Percentiles rank a stretch among this genome's conserved stretches.
phyloP scores from a whole-genome alignment of 2,329 filamentous ascomycete genomes.

The Colletotrichum tamarilloi region DNA sequence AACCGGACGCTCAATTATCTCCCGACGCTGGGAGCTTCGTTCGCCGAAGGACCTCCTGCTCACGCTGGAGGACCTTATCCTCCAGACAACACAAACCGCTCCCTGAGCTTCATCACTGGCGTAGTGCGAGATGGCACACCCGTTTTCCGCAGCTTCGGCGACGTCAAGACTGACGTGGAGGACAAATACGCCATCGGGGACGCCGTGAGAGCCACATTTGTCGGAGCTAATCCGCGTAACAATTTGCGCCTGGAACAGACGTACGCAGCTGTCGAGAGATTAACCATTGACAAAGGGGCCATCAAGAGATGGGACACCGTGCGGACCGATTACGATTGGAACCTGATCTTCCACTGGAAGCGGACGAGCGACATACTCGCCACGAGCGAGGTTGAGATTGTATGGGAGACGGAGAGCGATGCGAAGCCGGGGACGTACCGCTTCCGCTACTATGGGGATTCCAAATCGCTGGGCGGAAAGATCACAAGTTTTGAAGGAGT shows the following conservation, averaged over 20 bases:
- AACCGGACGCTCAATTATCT: conserved; percentile 68
- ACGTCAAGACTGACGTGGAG: conserved; percentile 65
- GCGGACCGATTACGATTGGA: conserved; percentile 85
- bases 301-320: conserved; percentile 70
- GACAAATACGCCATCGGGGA: conserved; percentile 67
- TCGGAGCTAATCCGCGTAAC: conserved; percentile 90
- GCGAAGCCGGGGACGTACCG: conserved; percentile 74
- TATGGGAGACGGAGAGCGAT: conserved; percentile 80
- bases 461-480: conserved; percentile 71
- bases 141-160: conserved; percentile 76
- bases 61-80: conserved; percentile 67
- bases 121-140: conserved; percentile 79
- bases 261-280: conserved; percentile 79
- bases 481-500: conserved; percentile 77
- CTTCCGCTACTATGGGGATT: conserved; percentile 84
- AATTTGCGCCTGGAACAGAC: conserved; percentile 82
- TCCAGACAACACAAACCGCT: conserved; percentile 81
- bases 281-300: conserved; percentile 45
- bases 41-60: conserved; percentile 3
- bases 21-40: conserved; percentile 19
- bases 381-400: conserved; percentile 79
- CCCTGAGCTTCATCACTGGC: conserved; percentile 80
- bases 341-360: conserved; percentile 82
- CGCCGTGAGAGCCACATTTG: conserved; percentile 74
- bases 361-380: conserved; percentile 76